Base-by-base conservation (phyloP, 1,284 basidiomycete genomes). In the Cryptococcus amylolentus region DNA sequence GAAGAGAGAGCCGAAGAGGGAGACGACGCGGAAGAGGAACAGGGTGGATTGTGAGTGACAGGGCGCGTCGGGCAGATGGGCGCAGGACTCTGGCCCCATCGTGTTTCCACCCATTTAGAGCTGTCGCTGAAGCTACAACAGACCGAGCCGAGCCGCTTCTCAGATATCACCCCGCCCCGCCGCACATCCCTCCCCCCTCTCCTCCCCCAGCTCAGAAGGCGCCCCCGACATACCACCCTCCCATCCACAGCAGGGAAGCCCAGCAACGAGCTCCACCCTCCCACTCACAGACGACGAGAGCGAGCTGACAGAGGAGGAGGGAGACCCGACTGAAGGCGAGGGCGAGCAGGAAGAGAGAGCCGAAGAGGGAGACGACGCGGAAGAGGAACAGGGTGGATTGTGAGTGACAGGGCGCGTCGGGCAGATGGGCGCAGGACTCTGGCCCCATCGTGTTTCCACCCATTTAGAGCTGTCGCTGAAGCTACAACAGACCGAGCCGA, bases 251-350 rank as follows among this genome's bases (percentile, higher is more conserved):
- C 28, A 42, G 47, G 43, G 58, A 40, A 56, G 54, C 23, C 59
- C 59, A 27, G 59, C 59, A 12, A 61, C 59, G 5, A 57, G 56
- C 42, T 61, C 59, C 13, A 61, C 59, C 2, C 39, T 61, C 10
- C 59, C 59, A 3, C 42, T 61, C 23, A 61, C 59, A 42, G 59
- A 57, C 41, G 59, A 61, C 26, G 58, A 60, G 39, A 55, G 53
- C 18, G 55, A 60, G 20, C 50, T 46, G 5, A 49, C 42, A 2
- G 52, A 58, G 14, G 44, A 51, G n/a, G 55, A 52, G 38, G 44
- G 48, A 5, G 41, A 46, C 20, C 26, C 41, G 14, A 14, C 37
- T 20, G 49, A 50, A 18, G 35, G 28, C 16, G 45, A 28, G 37
- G 26, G 27, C 0, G 45, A 54, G 20, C 26, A 45, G 10, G 41